Base-by-base conservation (phyloP, 768 basidiomycete genomes). In the Collybia nuda region DNA sequence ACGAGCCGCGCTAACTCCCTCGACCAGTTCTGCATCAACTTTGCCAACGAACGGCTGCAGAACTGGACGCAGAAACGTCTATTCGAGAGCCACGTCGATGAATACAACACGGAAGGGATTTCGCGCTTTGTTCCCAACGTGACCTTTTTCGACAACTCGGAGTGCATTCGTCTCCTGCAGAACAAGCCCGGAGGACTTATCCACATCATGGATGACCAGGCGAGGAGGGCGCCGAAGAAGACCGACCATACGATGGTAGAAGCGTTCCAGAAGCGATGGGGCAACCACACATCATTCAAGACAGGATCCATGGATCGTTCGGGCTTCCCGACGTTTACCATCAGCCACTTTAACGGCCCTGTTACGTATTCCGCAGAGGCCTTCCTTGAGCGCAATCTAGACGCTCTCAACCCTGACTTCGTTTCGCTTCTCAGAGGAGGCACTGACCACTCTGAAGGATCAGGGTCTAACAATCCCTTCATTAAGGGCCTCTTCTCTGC, bases 151-250 rank as follows among this genome's bases (percentile, higher is more conserved):
- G 92, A 96, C 70, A 98, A 98, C 66, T 66, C 86, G 8, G 95
- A 98, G 63, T 93, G 91, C 57, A 68, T 98, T 24, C 82, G 92
- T 6, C 75, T 99, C 24, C 71, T 98, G 37, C 88, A 93, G 62
- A 87, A 92, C 62, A 76, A 75, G 48, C 93, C 91, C 1, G 95
- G 94, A 8, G 97, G 97, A 1, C 75, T 99, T 26, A 85, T 98
- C 47, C 93, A 96, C 61, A 98, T 98, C 67, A 92, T 98, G 88
- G 95, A 98, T 62, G 96, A 98, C 63, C 94, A 97, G 67, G 90
- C 94, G 1, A 80, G 88, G 11, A 78, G 90, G 35, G 79, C 81
- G 50, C 86, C 84, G 52, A 95, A 93, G 71, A 94, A 95, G 81
- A 95, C 87, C 2, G 93, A 96, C 60, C 81, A 87, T 47, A 91